Evolutionary conservation across 768 basidiomycete species (phyloP).

Genomic region (Amylocystis lapponica): DNA sequence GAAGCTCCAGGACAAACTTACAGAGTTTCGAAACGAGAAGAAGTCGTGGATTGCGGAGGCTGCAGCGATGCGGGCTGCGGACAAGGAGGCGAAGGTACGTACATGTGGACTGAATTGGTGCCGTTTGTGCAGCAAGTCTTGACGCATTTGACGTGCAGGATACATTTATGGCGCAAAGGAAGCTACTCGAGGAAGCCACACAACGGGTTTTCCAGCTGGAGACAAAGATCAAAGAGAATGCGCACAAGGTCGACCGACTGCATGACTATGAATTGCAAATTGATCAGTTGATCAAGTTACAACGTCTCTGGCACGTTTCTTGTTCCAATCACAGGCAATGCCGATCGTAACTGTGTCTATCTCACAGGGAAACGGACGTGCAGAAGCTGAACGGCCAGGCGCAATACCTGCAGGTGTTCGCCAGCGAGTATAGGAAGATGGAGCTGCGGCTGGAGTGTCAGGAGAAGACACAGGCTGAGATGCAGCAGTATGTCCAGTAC

Average conservation of each 20-base stretch:
- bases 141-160: conserved; percentile 36
- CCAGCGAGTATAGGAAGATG: conserved; percentile 59
- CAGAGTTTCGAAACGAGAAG: conserved; percentile 73
- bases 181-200: conserved; percentile 62
- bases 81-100: conserved; percentile 63
- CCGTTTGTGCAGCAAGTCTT: background rate
- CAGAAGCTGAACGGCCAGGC: conserved; percentile 60
- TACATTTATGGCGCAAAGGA: conserved; percentile 62
- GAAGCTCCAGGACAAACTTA: conserved; percentile 73
- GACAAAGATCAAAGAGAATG: conserved; percentile 70
- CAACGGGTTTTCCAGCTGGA: conserved; percentile 64
- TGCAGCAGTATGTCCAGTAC: conserved; percentile 59
- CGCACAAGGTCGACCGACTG: conserved; percentile 76
- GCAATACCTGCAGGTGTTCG: conserved; percentile 50
- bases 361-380: conserved; percentile 69
- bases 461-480: conserved; percentile 43
- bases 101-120: background rate
- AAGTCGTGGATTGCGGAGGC: conserved; percentile 70
- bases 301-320: conserved; percentile 66
- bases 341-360: background rate
- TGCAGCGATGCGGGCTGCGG: conserved; percentile 56
- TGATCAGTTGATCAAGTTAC: conserved; percentile 71
- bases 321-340: too few species aligned
- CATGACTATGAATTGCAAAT: conserved; percentile 86
- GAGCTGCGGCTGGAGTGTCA: conserved; percentile 55